Evolutionary conservation across 2,329 filamentous ascomycete genomes (phyloP), one percentile per base, ranked within the genome.

Genomic region (Clonostachys rhizophaga): DNA sequence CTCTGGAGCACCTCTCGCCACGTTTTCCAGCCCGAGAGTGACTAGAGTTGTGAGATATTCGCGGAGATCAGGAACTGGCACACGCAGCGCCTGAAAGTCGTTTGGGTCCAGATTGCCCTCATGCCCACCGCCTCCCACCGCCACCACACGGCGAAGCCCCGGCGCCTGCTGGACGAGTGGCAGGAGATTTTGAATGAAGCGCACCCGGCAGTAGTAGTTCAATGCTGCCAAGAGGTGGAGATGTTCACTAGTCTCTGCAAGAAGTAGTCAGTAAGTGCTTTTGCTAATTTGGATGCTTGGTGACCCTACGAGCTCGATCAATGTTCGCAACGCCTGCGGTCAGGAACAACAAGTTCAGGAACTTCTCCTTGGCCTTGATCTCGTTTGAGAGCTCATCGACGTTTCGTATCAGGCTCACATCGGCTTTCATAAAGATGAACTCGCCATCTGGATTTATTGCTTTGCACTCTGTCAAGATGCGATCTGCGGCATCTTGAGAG

Each of bases 131-230:
- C 52, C 54, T 42, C 60, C 49, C 34, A 61, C 52, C 18, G 52
- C 56, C 20, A 64, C 48, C 16, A 64, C 54, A 6, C 58, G 55
- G 6, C 55, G 50, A 7, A 57, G 47, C 8, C 46, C 51, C 2
- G 43, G 10, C 1, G 52, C 54, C 1, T 46, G 48, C 13, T 40
- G 64, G 3, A 86, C 66, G 0, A 76, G 68, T 0, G 82, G 81
- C 10, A 84, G 72, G 1, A 86, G 70, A 46, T 82, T 80, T 41
- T 69, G 48, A 11, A 76, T 68, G 54, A 84, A 78, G 39, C 79
- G 77, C 52, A 76, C 70, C 18, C 81, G 81, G 6, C 75, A 69
- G 61, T 85, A 84, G 62, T 75, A 78, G 17, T 68, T 66, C n/a
- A 84, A 66, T 8, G 74, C 68, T 20, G 72, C 68, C 34, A 73